phyloP scores from a whole-genome alignment of 1,284 basidiomycete species.

The Naganishia cerealis region DNA sequence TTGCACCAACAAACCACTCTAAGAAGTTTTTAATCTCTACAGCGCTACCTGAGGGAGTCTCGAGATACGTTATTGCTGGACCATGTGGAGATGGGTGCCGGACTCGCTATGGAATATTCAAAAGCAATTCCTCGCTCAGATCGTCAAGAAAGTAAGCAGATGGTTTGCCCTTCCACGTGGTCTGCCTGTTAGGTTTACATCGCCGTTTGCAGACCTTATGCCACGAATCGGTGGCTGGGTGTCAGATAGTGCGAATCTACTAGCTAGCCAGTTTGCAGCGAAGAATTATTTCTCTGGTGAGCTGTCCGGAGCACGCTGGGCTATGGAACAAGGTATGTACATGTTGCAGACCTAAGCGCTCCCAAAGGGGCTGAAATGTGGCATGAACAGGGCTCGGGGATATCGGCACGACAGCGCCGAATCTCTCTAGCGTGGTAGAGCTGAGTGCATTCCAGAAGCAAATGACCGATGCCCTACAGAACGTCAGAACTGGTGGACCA shows the following conservation, averaged over 20 bases:
- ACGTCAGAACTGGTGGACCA: conserved; percentile 70
- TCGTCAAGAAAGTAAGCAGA: conserved; percentile 67
- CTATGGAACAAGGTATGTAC: conserved; percentile 53
- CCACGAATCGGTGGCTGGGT: conserved; percentile 54
- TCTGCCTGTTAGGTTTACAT: not conserved
- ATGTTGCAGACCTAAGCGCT: too few relatives aligned
- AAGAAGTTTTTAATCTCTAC: conserved; percentile 13
- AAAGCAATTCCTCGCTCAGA: conserved; percentile 76
- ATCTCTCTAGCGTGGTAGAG: conserved; percentile 62
- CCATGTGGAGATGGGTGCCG: conserved; percentile 81
- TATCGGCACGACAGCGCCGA: conserved; percentile 65
- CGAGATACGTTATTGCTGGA: conserved; percentile 68
- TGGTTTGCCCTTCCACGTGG: not conserved
- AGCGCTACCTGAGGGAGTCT: conserved; percentile 80
- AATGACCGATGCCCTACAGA: conserved; percentile 66
- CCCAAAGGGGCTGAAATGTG: not conserved
- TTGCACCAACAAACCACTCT: conserved; percentile 25
- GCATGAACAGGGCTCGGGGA: conserved; percentile 55
- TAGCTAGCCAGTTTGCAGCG: conserved; percentile 76
- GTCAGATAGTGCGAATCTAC: conserved; percentile 71
- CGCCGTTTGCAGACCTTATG: conserved; percentile 44
- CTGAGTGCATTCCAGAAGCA: conserved; percentile 68
- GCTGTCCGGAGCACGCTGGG: conserved; percentile 73
- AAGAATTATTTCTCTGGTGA: conserved; percentile 86
- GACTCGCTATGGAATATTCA: conserved; percentile 79